Conservation (phyloP, 352 stramenopile species). For the Elongisporangium undulatum region DNA sequence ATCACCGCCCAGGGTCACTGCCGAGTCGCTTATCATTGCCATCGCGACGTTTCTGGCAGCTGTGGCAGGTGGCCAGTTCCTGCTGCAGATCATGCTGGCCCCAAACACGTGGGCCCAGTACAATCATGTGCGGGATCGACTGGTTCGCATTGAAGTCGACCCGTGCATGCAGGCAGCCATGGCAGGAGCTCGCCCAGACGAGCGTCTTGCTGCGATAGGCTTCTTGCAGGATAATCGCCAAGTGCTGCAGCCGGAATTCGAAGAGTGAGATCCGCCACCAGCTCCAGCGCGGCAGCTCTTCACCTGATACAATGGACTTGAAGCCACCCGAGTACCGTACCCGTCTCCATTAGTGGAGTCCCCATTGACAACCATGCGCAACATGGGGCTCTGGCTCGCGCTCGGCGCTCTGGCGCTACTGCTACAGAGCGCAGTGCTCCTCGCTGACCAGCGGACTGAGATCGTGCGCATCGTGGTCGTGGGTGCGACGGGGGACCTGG, state of each 20-base stretch:
- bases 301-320: not conserved
- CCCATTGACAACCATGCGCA: not conserved
- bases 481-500: conserved; percentile 74
- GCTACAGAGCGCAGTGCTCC: too few species aligned
- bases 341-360: not conserved
- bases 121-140: not conserved
- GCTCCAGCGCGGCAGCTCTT: not conserved
- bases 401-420: too few species aligned
- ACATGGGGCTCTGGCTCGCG: too few species aligned
- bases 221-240: not conserved
- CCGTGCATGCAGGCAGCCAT: not conserved
- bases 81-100: not conserved
- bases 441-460: not conserved
- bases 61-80: not conserved
- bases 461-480: conserved; percentile 48
- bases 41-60: not conserved
- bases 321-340: too few species aligned
- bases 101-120: not conserved
- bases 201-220: not conserved
- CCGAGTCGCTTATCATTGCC: not conserved
- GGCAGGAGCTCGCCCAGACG: not conserved
- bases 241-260: not conserved
- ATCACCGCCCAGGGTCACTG: not conserved
- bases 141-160: not conserved
- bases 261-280: not conserved